Evolutionary conservation across 2,329 filamentous ascomycete species (phyloP).

Genomic region (Penicillium sp.): DNA sequence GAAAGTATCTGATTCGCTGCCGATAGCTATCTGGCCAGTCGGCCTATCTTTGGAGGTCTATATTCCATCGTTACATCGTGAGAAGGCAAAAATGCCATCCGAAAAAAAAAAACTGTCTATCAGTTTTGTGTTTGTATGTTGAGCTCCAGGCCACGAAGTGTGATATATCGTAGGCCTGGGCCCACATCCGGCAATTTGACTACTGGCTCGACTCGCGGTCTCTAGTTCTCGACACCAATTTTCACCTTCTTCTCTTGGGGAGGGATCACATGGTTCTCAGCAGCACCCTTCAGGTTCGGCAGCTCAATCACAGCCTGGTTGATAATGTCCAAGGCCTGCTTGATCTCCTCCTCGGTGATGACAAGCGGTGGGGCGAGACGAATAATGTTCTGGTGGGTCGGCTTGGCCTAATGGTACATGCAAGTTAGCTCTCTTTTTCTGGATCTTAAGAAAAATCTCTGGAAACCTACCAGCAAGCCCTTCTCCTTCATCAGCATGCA

Average conservation of each 20-base stretch:
- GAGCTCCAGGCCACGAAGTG: neutral
- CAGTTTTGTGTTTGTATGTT: neutral
- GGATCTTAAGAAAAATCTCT: neutral
- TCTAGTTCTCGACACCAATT: constrained; percentile 58
- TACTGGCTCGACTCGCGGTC: neutral
- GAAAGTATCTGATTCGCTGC: neutral
- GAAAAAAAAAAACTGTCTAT: neutral
- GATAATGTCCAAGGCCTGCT: constrained; percentile 75
- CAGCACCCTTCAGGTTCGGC: constrained; percentile 62
- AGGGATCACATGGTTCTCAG: constrained; percentile 58
- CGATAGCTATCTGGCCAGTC: neutral
- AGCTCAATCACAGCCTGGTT: constrained; percentile 78
- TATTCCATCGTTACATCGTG: constrained; percentile 19
- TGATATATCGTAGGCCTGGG: neutral
- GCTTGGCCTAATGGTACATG: constrained; percentile 72
- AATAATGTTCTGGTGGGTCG: constrained; percentile 98
- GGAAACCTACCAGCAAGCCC: constrained; percentile 70
- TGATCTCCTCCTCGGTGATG: constrained; percentile 84
- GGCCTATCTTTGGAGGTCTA: constrained; percentile 6
- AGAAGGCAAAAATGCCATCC: constrained; percentile 1
- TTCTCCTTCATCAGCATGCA: constrained; percentile 95
- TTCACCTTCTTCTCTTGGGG: constrained; percentile 61
- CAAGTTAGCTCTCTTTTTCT: neutral
- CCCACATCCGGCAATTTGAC: no score
- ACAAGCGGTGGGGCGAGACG: constrained; percentile 94